Evolutionary conservation across 1,139 yeast species (phyloP), one percentile per base, ranked within the genome.

Genomic region (Kurtzmaniella quercitrusa): DNA sequence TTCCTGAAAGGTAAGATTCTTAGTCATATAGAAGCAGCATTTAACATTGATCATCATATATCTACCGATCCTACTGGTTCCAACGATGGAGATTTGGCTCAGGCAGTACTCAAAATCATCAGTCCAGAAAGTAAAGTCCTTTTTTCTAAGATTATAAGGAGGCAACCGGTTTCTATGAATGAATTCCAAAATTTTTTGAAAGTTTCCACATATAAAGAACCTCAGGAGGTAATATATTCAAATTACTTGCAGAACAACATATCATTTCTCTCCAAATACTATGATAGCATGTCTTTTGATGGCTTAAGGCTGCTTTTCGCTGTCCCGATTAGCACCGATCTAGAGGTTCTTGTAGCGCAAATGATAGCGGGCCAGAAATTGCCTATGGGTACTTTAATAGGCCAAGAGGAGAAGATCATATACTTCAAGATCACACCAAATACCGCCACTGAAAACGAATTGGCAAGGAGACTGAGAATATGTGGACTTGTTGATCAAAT

Each of bases 321-420:
- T 2, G 43, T 56, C 14, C 10, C 52, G 43, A 37, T 15, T 3
- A n/a, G 15, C 25, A 37, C 43, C 1, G 52, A 59, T 41, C 37
- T 58, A 41, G 66, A 67, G 50, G 54, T 48, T 31, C 41, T 66
- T 19, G 50, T 70, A 8, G 53, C 59, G 27, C 55, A 55, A 19
- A 70, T 72, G 76, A 68, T 72, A 38, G 54, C 60, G 27, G 50
- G 49, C 19, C 60, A 63, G 37, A 69, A 69, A 49, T 54, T 70
- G 14, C 68, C 70, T 2, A 36, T 47, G 4, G 56, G 55, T 10
- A 59, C 69, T 7, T 58, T 54, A 39, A 63, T 72, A 23, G 70
- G 72, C 54, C 75, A 70, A 47, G 39, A 59, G 6, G 48, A 57
- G n/a, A 53, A 52, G 3, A 44, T 10, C 47, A 68, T 39, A 45